These are phyloP conservation scores for Collybiopsis confluens DNA, from an alignment of 768 basidiomycete genomes.

Conservation along the genomic window DNA sequence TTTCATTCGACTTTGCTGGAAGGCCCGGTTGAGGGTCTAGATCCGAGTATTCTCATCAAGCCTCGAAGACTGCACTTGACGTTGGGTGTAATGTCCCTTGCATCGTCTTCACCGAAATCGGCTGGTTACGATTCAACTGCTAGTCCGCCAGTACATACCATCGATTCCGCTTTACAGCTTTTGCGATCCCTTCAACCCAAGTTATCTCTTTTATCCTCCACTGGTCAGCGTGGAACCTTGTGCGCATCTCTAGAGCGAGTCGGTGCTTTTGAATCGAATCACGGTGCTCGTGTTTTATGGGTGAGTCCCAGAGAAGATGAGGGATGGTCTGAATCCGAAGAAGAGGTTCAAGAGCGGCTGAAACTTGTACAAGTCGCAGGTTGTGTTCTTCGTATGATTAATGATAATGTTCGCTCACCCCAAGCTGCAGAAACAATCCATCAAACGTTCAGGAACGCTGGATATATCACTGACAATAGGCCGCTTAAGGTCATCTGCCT, in stretches of 20 bases:
- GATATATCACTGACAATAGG: constrained; percentile 41
- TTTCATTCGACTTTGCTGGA: constrained; percentile 44
- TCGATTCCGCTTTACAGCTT: constrained; percentile 5
- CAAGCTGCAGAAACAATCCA: constrained; percentile 34
- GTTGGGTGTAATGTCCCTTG: constrained; percentile 67
- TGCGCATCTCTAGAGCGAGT: neutral
- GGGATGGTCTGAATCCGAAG: constrained; percentile 3
- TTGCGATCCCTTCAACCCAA: constrained; percentile 5
- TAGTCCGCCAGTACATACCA: neutral
- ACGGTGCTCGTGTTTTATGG: constrained; percentile 5
- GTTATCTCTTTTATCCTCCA: neutral
- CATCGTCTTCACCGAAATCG: neutral
- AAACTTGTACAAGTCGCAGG: constrained; percentile 2
- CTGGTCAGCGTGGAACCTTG: neutral
- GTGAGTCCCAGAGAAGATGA: constrained; percentile 4
- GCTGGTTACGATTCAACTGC: neutral
- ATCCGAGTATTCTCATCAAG: constrained; percentile 54
- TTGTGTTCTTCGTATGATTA: neutral
- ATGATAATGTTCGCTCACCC: neutral
- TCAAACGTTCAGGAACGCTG: constrained; percentile 32
- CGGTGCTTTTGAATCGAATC: constrained; percentile 5
- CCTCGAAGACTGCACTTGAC: constrained; percentile 66
- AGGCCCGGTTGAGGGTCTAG: constrained; percentile 45
- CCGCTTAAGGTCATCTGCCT: constrained; percentile 59
- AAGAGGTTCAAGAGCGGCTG: neutral